Evolutionary conservation across 805 yeast genomes (phyloP), one percentile per base, ranked within the genome.

Genomic region (Yarrowia sp.): DNA sequence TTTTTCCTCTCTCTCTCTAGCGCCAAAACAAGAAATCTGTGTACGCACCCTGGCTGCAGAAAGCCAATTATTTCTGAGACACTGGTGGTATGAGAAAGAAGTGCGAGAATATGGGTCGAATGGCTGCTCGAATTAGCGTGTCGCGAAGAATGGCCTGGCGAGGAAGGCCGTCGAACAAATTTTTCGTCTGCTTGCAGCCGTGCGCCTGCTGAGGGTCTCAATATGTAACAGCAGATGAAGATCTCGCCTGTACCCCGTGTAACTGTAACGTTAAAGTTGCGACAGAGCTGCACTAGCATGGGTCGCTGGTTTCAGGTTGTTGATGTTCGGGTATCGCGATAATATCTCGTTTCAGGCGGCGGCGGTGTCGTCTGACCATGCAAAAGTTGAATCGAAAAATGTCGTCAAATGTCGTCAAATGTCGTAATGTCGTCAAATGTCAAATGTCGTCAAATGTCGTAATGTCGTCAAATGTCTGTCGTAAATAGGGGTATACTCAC

Each of bases 231-330:
- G n/a, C n/a, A n/a, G 25, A 13, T 6, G 25, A 21, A 21, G 27
- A 38, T 14, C 29, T 39, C 19, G 14, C 9, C 16, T n/a, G 13
- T 27, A 44, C 51, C 55, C 55, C 55, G 55, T 47, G 49, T 25
- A 16, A 27, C 24, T 10, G 18, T 31, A 47, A 14, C 21, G 29
- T 47, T 47, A 47, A 22, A 47, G 55, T 47, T 47, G 38, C 38
- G 55, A 47, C 29, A 27, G 14, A 8, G 16, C 5, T 24, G 38
- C 36, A 32, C 19, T n/a, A 42, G 25, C 21, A 4, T 8, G 49
- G 21, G 47, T 41, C 29, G 27, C 46, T n/a, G 42, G 47, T 42
- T 42, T 42, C 49, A 42, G 31, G 18, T 41, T 42, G 49, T 42
- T 42, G 49, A 39, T n/a, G 27, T 3, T 1, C 41, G 7, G 9